phyloP scores from a whole-genome alignment of 2,329 filamentous ascomycete genomes.

The Neopestalotiopsis clavispora region DNA sequence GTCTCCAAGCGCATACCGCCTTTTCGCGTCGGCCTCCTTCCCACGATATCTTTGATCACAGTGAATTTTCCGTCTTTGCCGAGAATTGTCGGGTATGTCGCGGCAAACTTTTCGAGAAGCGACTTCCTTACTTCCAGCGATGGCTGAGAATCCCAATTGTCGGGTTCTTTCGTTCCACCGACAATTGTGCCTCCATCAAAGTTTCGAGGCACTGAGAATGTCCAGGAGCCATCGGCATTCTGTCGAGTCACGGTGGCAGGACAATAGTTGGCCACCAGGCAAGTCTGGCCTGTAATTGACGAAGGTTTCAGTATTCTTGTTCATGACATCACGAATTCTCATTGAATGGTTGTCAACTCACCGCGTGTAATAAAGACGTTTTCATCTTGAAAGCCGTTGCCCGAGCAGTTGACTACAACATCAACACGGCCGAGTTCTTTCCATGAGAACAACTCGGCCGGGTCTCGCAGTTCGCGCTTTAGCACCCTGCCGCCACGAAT shows the following conservation, averaged over 20 bases:
- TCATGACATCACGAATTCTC: neutral
- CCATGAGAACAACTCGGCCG: slow-evolving; percentile 44
- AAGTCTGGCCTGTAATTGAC: slow-evolving; percentile 46
- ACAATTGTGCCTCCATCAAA: slow-evolving; percentile 68
- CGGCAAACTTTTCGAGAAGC: slow-evolving; percentile 46
- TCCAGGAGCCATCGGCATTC: slow-evolving; percentile 65
- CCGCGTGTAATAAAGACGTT: slow-evolving; percentile 49
- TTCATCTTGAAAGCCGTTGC: slow-evolving; percentile 48
- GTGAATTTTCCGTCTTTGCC: slow-evolving; percentile 31
- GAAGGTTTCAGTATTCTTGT: neutral
- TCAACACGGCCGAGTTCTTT: slow-evolving; percentile 32
- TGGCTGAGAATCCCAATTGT: slow-evolving; percentile 58
- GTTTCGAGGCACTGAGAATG: slow-evolving; percentile 65
- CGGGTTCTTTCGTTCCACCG: slow-evolving; percentile 67
- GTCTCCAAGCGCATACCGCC: slow-evolving; percentile 58
- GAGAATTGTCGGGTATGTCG: slow-evolving; percentile 34
- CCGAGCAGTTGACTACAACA: slow-evolving; percentile 51
- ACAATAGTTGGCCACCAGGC: slow-evolving; percentile 43
- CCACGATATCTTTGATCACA: slow-evolving; percentile 49
- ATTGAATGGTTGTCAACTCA: slow-evolving; percentile 22
- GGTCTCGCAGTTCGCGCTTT: slow-evolving; percentile 40
- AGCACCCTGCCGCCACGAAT: slow-evolving; percentile 41
- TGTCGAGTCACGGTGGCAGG: slow-evolving; percentile 59
- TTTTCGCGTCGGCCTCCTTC: slow-evolving; percentile 48
- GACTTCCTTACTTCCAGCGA: slow-evolving; percentile 48